Evolutionary conservation across 2,329 filamentous ascomycete genomes (phyloP).

Genomic region (Pseudogymnoascus sp.): DNA sequence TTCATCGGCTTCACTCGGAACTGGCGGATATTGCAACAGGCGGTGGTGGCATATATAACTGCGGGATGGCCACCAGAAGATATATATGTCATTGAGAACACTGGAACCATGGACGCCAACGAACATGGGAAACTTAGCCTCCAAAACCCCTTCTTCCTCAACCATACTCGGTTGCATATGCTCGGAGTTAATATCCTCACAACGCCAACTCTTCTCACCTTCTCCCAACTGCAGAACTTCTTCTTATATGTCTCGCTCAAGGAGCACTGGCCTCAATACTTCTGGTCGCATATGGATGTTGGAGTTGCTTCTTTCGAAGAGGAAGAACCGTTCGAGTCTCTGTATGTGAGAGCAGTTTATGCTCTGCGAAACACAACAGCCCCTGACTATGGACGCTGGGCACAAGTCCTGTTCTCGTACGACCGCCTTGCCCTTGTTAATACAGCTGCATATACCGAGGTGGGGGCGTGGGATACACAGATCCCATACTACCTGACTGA

Average conservation of each 20-base stretch:
- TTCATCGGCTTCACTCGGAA: conserved; percentile 54
- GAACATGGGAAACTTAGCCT: conserved; percentile 39
- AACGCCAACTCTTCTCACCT: conserved; percentile 45
- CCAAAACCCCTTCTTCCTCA: conserved; percentile 51
- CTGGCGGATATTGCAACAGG: conserved; percentile 48
- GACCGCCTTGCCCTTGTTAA: conserved; percentile 53
- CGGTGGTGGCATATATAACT: conserved; percentile 50
- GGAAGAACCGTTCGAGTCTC: conserved; percentile 12
- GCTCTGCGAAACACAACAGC: conserved; percentile 13
- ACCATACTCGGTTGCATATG: conserved; percentile 42
- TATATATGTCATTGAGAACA: conserved; percentile 52
- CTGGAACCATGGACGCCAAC: conserved; percentile 46
- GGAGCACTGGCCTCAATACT: conserved; percentile 42
- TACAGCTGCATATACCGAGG: conserved; percentile 36
- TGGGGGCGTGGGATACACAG: conserved; percentile 48
- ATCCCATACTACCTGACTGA: conserved; percentile 54
- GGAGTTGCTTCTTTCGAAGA: conserved; percentile 38
- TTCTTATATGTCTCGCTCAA: conserved; percentile 40
- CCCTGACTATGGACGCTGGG: conserved; percentile 34
- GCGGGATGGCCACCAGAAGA: conserved; percentile 49
- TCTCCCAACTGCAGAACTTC: conserved; percentile 51
- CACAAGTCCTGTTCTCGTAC: conserved; percentile 49
- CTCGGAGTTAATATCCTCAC: conserved; percentile 46
- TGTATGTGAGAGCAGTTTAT: conserved; percentile 19
- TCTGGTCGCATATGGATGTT: conserved; percentile 53